Evolutionary conservation across 2,329 filamentous ascomycete genomes (phyloP).

Genomic region (Fusarium hainanense): DNA sequence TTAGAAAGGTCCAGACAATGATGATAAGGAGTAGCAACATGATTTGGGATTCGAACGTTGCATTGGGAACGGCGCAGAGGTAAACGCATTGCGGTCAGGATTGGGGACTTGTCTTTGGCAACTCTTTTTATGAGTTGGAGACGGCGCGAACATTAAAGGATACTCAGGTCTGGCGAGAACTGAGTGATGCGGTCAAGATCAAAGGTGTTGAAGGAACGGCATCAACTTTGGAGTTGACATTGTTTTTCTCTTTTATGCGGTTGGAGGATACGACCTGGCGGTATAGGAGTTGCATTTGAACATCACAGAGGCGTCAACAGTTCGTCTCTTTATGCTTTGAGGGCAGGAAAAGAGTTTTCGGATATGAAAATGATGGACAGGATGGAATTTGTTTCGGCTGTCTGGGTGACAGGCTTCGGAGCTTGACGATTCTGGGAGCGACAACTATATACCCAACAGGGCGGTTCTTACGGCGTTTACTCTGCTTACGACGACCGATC

Average conservation of each 20-base stretch:
- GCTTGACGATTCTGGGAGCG: constrained; percentile 28
- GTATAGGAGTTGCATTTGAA: constrained; percentile 45
- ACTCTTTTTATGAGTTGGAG: constrained; percentile 19
- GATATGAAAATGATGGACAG: constrained; percentile 29
- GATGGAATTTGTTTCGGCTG: constrained; percentile 28
- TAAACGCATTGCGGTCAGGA: constrained; percentile 40
- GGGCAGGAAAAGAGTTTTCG: constrained; percentile 25
- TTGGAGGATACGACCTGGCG: constrained; percentile 38
- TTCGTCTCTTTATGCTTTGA: constrained; percentile 42
- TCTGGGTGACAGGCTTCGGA: constrained; percentile 25
- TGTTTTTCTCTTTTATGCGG: constrained; percentile 38
- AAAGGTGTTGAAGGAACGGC: constrained; percentile 40
- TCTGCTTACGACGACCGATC: constrained; percentile 32
- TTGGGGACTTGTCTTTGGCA: constrained; percentile 13
- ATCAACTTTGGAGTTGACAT: constrained; percentile 46
- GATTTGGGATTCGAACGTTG: constrained; percentile 38
- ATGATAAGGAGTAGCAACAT: constrained; percentile 11
- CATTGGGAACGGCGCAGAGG: constrained; percentile 46
- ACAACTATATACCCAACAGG: constrained; percentile 44
- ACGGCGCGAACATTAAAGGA: constrained; percentile 21
- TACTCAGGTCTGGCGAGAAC: constrained; percentile 37
- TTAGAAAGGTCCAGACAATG: constrained; percentile 55
- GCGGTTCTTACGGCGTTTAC: constrained; percentile 41
- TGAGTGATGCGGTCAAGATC: constrained; percentile 34
- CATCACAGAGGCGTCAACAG: constrained; percentile 43